A percentile compares a stretch with the other conserved stretches of the same genome.
These are phyloP conservation scores for Claviceps fusiformis DNA, from an alignment of 2,329 filamentous ascomycete species.

Conservation along the genomic window DNA sequence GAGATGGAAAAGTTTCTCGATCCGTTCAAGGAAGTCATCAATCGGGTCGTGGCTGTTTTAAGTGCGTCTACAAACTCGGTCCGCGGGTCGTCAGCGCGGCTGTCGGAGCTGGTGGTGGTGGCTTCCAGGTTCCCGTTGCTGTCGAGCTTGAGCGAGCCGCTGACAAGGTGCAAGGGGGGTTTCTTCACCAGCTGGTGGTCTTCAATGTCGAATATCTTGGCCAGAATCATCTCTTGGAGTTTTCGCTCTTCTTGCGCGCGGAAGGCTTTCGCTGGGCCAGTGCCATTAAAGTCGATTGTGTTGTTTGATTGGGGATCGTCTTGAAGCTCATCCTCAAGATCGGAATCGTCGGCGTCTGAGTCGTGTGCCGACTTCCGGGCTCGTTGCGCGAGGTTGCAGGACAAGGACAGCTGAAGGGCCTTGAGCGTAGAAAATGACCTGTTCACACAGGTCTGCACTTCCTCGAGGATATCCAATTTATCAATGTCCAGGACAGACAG, in stretches of 20 bases:
- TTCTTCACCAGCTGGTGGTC: conserved; percentile 23
- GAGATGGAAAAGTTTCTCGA: conserved; percentile 18
- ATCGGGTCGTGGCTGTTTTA: conserved; percentile 25
- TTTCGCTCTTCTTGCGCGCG: conserved; percentile 40
- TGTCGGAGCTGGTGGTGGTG: conserved; percentile 3
- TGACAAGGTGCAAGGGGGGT: conserved; percentile 14
- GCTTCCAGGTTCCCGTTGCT: conserved; percentile 6
- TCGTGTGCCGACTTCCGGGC: conserved; percentile 24
- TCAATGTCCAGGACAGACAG: conserved; percentile 49
- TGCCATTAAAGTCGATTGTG: conserved; percentile 21
- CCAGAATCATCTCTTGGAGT: conserved; percentile 38
- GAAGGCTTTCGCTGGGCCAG: conserved; percentile 30
- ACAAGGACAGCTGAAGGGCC: conserved; percentile 45
- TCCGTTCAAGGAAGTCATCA: conserved; percentile 29
- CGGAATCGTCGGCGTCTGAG: conserved; percentile 33
- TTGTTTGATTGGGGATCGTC: conserved; percentile 22
- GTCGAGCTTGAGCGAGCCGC: conserved; percentile 8
- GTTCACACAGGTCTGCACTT: conserved; percentile 41
- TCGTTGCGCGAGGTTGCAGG: conserved; percentile 32
- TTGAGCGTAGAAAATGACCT: conserved; percentile 41
- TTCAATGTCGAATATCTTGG: conserved; percentile 38
- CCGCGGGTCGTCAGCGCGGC: conserved; percentile 12
- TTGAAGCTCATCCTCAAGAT: conserved; percentile 42
- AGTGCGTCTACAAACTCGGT: conserved; percentile 21
- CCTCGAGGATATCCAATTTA: conserved; percentile 37